Percentiles rank a stretch among this genome's conserved stretches.
Conservation (phyloP, 2,329 filamentous ascomycete genomes). For the Phaeoacremonium minimum region DNA sequence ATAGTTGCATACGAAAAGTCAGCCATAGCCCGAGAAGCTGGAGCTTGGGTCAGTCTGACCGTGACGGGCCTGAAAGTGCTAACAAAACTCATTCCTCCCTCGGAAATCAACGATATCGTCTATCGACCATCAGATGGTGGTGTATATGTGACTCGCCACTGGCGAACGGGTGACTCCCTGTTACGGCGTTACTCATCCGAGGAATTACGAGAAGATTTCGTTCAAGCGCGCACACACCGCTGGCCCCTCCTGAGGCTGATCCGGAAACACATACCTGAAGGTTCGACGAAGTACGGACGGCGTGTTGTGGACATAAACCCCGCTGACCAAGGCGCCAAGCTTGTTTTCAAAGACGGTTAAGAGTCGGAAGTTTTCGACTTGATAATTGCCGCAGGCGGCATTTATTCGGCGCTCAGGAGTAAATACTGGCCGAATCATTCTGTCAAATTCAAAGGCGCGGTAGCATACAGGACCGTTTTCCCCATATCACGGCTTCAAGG, state of each 20-base stretch:
- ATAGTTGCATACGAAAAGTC: constrained; percentile 28
- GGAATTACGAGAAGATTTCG: neutral
- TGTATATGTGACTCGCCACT: neutral
- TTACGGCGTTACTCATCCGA: neutral
- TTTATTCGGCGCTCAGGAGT: too few relatives aligned
- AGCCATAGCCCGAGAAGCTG: neutral
- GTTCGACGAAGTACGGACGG: constrained; percentile 37
- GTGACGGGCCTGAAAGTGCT: neutral
- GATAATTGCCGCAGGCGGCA: constrained; percentile 48
- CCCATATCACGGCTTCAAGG: neutral
- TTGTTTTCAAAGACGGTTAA: constrained; percentile 22
- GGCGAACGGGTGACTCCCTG: neutral
- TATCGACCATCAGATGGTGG: too few relatives aligned
- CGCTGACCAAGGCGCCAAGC: too few relatives aligned
- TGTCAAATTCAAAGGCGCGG: too few relatives aligned
- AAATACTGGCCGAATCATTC: too few relatives aligned
- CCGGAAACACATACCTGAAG: constrained; percentile 35
- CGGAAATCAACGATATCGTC: too few relatives aligned
- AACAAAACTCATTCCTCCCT: too few relatives aligned
- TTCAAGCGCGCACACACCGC: constrained; percentile 10
- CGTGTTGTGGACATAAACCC: constrained; percentile 32
- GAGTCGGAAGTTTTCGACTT: constrained; percentile 40
- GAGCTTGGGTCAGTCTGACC: neutral
- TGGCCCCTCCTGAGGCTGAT: constrained; percentile 43
- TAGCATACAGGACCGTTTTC: constrained; percentile 4